Base-by-base conservation (phyloP, 805 yeast genomes). In the Komagataella pastoris region DNA sequence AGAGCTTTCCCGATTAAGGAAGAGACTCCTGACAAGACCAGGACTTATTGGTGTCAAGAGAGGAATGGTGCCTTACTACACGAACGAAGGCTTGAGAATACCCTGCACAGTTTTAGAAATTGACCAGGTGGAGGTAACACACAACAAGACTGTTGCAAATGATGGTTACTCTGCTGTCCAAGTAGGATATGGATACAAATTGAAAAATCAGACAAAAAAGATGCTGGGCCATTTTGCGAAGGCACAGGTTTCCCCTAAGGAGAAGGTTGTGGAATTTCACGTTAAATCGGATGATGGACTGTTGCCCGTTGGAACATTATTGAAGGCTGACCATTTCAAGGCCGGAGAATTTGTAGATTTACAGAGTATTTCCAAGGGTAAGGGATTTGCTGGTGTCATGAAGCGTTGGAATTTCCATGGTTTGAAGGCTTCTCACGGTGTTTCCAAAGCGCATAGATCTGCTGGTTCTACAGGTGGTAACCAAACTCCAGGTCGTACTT, bases 351-450 rank as follows among this genome's bases (percentile, higher is more conserved):
- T 71, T 54, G 90, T 93, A 24, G 99, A 93, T 64, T 71, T 88
- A 51, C 76, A 80, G 63, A 85, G 90, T 14, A 74, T 76, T 17
- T 74, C 90, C 50, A 91, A 88, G 65, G 99, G 99, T 69, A 93
- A 93, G 68, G 99, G 99, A 8, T 88, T 88, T 65, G 88, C 90
- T 19, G 99, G 99, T 80, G 98, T 91, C 21, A 93, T 93, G 97
- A 91, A 91, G 67, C 82, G 96, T 69, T 85, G 85, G 74, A 86
- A 88, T 10, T 93, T 91, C 70, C 72, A 71, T 48, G 99, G 99
- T 75, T 79, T 86, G 66, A 78, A 80, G 47, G 97, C 97, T 6
- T 76, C 97, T 1, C 99, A 93, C 67, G 99, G 99, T 85, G 90
- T 87, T 23, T 88, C 99, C 24, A 73, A 78, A 49, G 84, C 91